phyloP scores from a whole-genome alignment of 2,329 filamentous ascomycete genomes.

The Fusarium pseudocircinatum region DNA sequence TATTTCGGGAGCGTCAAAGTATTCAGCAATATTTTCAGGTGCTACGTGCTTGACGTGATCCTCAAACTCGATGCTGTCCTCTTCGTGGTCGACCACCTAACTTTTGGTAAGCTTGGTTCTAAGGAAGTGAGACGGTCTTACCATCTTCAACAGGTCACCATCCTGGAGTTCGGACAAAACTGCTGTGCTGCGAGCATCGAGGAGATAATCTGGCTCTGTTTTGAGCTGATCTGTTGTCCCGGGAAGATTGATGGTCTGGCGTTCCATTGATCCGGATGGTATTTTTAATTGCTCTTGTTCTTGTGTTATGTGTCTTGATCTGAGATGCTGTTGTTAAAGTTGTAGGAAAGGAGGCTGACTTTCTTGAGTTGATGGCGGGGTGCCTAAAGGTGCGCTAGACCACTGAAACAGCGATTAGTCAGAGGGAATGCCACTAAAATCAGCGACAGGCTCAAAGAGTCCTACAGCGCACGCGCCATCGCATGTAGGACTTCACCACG shows the following conservation, averaged over 20 bases:
- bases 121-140: not conserved
- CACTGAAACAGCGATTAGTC: not conserved
- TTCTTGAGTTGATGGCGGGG: rapidly evolving
- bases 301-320: not conserved
- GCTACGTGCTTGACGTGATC: not conserved
- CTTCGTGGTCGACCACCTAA: not conserved
- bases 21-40: not conserved
- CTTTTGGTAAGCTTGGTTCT: not conserved
- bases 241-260: not conserved
- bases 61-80: not conserved
- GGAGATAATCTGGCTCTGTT: not conserved
- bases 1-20: not conserved
- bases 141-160: slow-evolving; percentile 15
- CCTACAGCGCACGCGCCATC: not conserved
- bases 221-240: not conserved
- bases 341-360: not conserved
- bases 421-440: not conserved
- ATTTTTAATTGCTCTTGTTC: not conserved
- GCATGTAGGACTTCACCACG: rapidly evolving
- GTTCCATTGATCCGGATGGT: not conserved
- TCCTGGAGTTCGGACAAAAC: not conserved
- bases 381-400: not conserved
- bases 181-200: not conserved
- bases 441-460: rapidly evolving
- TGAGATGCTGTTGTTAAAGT: not conserved